Conservation (phyloP, 257 asterid genomes). For the Capsicum rhomboideum region DNA sequence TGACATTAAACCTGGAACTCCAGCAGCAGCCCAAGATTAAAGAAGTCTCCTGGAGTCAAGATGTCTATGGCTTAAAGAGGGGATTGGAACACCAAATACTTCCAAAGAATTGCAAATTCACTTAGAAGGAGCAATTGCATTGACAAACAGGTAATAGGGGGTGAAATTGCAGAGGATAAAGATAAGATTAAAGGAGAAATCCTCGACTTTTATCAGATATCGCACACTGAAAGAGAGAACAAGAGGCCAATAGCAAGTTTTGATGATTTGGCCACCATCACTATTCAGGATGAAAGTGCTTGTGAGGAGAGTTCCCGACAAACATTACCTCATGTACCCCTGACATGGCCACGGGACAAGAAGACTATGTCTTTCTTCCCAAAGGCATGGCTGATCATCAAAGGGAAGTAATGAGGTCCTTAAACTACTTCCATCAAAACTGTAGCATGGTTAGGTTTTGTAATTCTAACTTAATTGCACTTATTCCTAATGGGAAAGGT, state of each 20-base stretch:
- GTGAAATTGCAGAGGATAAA: background rate
- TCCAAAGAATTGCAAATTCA: background rate
- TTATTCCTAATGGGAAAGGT: background rate
- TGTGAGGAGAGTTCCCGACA: background rate
- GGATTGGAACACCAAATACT: background rate
- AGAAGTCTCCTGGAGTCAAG: background rate
- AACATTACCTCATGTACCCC: background rate
- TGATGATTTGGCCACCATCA: background rate
- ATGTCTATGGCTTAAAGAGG: background rate
- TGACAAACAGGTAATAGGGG: background rate
- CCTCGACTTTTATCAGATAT: background rate
- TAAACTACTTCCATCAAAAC: background rate
- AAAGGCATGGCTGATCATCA: background rate
- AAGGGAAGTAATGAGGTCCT: background rate
- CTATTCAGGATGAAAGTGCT: background rate
- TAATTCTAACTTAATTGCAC: background rate
- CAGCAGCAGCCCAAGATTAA: background rate
- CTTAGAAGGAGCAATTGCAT: background rate
- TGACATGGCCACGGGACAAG: background rate
- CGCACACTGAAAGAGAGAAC: background rate
- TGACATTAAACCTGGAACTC: background rate
- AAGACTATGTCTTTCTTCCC: background rate
- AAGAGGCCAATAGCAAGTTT: background rate
- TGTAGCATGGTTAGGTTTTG: too few relatives aligned
- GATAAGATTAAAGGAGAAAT: background rate